Percentiles rank a stretch among this genome's conserved stretches.
These are phyloP conservation scores for Podaxis pistillaris DNA, from an alignment of 768 basidiomycete species.

Conservation along the genomic window DNA sequence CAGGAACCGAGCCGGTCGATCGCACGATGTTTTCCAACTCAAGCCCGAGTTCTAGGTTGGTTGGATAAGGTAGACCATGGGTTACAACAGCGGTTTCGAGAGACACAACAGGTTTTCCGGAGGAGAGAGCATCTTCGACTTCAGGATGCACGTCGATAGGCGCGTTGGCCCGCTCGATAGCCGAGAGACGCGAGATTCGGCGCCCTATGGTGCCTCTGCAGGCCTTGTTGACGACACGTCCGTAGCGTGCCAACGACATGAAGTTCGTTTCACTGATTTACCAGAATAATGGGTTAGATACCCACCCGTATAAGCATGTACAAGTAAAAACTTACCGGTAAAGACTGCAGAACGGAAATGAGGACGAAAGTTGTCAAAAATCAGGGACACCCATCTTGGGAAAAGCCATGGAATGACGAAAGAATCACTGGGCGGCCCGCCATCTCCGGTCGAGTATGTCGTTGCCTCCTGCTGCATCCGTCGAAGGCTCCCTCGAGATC, in stretches of 20 bases:
- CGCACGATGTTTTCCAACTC: conserved; percentile 76
- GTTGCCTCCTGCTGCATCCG: conserved; percentile 32
- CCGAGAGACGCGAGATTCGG: conserved; percentile 11
- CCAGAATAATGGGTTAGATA: too few species aligned
- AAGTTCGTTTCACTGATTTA: not conserved
- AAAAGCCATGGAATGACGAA: not conserved
- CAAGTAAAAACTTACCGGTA: not conserved
- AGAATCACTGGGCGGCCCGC: conserved; percentile 4
- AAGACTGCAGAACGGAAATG: not conserved
- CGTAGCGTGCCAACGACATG: conserved; percentile 4
- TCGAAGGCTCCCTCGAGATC: conserved; percentile 39
- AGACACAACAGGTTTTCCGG: conserved; percentile 73
- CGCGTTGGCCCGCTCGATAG: conserved; percentile 23
- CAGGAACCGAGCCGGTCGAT: conserved; percentile 76
- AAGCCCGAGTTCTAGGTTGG: conserved; percentile 67
- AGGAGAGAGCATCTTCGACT: conserved; percentile 73
- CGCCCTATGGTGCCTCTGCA: not conserved
- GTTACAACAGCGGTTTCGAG: conserved; percentile 92
- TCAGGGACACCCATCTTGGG: not conserved
- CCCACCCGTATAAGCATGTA: too few species aligned
- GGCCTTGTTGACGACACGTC: not conserved
- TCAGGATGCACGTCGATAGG: conserved; percentile 78
- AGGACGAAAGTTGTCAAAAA: not conserved
- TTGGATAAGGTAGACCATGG: conserved; percentile 86
- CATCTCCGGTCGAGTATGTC: not conserved